Evolutionary conservation across 2,329 filamentous ascomycete genomes (phyloP).

Genomic region (Apiospora marii): DNA sequence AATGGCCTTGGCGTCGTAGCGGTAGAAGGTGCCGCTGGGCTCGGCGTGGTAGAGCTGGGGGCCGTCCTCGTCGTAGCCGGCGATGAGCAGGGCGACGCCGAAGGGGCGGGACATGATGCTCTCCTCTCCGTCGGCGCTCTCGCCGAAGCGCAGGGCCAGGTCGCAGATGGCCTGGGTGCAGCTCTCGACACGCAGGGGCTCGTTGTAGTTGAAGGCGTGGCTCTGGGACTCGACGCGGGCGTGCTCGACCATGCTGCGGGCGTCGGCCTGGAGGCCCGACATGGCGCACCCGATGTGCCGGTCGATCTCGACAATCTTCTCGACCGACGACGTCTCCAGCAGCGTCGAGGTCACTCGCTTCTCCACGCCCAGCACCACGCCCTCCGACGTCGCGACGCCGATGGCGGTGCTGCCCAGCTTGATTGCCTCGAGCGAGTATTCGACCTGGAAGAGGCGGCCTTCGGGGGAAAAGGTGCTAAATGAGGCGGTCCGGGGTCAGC

Average conservation of each 20-base stretch:
- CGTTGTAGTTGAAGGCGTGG: slow-evolving; percentile 98
- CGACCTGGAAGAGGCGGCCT: slow-evolving; percentile 99
- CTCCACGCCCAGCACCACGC: slow-evolving; percentile 96
- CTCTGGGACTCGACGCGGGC: slow-evolving; percentile 97
- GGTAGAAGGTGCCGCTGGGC: slow-evolving; percentile 97
- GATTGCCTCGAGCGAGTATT: slow-evolving; percentile 99
- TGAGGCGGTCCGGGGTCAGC: slow-evolving; percentile 20
- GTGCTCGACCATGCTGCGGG: slow-evolving; percentile 97
- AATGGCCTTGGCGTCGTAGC: slow-evolving; percentile 98
- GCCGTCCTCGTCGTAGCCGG: slow-evolving; percentile 96
- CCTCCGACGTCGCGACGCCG: slow-evolving; percentile 93
- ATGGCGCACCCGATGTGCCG: slow-evolving; percentile 99
- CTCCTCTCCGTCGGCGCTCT: slow-evolving; percentile 97
- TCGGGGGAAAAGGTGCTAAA: slow-evolving; percentile 97
- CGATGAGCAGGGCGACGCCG: slow-evolving; percentile 94
- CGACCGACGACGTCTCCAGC: slow-evolving; percentile 95
- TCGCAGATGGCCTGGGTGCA: slow-evolving; percentile 99
- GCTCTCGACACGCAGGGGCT: slow-evolving; percentile 93
- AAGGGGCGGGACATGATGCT: slow-evolving; percentile 98
- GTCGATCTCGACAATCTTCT: slow-evolving; percentile 99
- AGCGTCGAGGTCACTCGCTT: slow-evolving; percentile 98
- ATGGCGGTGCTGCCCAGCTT: slow-evolving; percentile 99
- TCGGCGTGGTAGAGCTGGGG: slow-evolving; percentile 98
- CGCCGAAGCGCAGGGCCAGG: slow-evolving; percentile 92
- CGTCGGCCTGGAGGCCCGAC: slow-evolving; percentile 96